Percentiles rank a stretch among this genome's conserved stretches.
Evolutionary conservation across 2,329 filamentous ascomycete genomes (phyloP).

Genomic region (Zasmidium citrigriseum): DNA sequence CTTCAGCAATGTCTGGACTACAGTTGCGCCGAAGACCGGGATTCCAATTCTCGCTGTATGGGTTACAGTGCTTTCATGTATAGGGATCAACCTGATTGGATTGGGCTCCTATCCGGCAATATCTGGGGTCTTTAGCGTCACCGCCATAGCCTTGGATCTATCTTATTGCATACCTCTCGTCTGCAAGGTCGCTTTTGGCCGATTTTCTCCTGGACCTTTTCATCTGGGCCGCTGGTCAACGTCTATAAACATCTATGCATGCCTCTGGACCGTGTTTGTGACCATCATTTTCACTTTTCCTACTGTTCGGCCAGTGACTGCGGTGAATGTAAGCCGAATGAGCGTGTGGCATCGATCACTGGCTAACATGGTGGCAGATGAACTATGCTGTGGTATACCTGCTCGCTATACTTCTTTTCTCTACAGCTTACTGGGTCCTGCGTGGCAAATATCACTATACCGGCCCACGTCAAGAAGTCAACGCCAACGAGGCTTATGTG

Average conservation of each 20-base stretch:
- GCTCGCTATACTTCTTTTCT: conserved; percentile 46
- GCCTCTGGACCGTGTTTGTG: conserved; percentile 56
- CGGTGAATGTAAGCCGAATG: conserved; percentile 44
- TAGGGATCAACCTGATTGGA: conserved; percentile 60
- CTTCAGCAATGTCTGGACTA: conserved; percentile 51
- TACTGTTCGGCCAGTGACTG: conserved; percentile 48
- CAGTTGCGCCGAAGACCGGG: conserved; percentile 50
- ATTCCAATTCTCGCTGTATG: conserved; percentile 58
- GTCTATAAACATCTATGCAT: conserved; percentile 48
- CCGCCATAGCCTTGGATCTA: conserved; percentile 57
- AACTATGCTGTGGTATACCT: conserved; percentile 58
- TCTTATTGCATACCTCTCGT: conserved; percentile 58
- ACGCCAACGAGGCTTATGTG: conserved; percentile 16
- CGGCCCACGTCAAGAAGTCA: conserved; percentile 44
- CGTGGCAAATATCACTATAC: conserved; percentile 51
- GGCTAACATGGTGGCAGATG: conserved; percentile 43
- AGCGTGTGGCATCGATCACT: neutral
- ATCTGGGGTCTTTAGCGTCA: conserved; percentile 56
- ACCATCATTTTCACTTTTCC: conserved; percentile 58
- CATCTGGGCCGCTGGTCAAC: conserved; percentile 47
- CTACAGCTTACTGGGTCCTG: conserved; percentile 49
- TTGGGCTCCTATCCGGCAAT: conserved; percentile 58
- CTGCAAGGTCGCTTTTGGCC: conserved; percentile 53
- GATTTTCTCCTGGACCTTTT: conserved; percentile 56
- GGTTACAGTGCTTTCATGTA: conserved; percentile 56